Conservation (phyloP, 1,284 basidiomycete genomes). For the Rhodotorula mucilaginosa region DNA sequence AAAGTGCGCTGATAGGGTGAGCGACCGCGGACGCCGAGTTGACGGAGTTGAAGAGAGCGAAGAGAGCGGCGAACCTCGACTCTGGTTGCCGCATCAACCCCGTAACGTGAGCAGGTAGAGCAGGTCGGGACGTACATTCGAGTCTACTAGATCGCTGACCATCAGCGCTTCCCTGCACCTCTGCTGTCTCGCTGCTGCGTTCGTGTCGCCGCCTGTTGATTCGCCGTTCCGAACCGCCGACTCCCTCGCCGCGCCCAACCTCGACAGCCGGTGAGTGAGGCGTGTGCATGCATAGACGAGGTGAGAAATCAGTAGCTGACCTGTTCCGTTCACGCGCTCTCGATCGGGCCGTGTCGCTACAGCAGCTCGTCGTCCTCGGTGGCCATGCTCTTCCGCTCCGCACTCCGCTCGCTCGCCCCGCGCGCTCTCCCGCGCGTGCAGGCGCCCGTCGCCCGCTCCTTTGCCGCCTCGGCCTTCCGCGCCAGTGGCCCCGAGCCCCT, state of each 20-base stretch:
- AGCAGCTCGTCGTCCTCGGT: neutral
- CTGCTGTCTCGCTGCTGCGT: neutral
- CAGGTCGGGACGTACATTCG: no score
- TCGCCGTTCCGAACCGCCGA: neutral
- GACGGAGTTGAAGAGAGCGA: neutral
- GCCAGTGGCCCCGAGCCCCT: conserved; percentile 30
- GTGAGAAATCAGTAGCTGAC: no score
- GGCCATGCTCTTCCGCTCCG: conserved; percentile 30
- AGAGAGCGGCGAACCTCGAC: neutral
- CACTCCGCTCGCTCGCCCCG: conserved; percentile 15
- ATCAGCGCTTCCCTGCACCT: neutral
- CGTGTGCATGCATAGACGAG: neutral
- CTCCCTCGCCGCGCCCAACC: neutral
- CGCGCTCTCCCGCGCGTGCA: conserved; percentile 29
- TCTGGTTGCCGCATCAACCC: neutral
- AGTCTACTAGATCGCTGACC: neutral
- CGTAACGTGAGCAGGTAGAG: neutral
- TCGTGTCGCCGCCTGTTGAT: neutral
- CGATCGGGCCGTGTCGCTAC: neutral
- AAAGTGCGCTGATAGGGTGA: neutral
- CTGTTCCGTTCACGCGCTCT: no score
- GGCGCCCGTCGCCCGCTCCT: conserved; percentile 28
- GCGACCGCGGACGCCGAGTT: neutral
- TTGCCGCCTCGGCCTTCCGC: conserved; percentile 28
- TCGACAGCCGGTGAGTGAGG: neutral